Evolutionary conservation across 208 protist genomes (phyloP).

Genomic region (Acanthamoeba castellanii): DNA sequence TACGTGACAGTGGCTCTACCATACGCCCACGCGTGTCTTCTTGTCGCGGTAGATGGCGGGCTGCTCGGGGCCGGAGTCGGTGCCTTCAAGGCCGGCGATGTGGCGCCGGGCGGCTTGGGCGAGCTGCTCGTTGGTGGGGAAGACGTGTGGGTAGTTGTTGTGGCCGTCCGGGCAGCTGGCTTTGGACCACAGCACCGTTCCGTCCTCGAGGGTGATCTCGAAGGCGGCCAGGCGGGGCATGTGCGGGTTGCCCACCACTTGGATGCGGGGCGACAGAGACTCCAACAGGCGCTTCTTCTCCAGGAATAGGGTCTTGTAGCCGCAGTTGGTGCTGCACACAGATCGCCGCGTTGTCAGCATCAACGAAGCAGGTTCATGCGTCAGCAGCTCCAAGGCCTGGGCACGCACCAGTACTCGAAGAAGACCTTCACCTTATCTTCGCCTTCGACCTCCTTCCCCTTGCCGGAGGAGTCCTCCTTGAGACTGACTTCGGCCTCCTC

Average conservation of each 20-base stretch:
- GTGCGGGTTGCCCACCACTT: slow-evolving; percentile 53
- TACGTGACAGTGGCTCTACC: neutral
- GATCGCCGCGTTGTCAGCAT: neutral
- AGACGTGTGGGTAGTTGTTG: slow-evolving; percentile 68
- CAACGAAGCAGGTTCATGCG: neutral
- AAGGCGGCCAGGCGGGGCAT: slow-evolving; percentile 64
- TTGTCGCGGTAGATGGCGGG: slow-evolving; percentile 22
- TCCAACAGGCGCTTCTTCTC: slow-evolving; percentile 58
- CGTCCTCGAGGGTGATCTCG: slow-evolving; percentile 56
- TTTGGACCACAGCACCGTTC: slow-evolving; percentile 58
- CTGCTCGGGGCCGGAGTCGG: neutral
- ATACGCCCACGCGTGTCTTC: slow-evolving; percentile 3
- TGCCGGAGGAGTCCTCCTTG: neutral
- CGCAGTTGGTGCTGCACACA: slow-evolving; percentile 52
- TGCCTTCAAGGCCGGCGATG: neutral
- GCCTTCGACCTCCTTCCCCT: slow-evolving; percentile 17
- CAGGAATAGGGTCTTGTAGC: slow-evolving; percentile 68
- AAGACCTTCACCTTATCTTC: neutral
- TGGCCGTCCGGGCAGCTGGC: slow-evolving; percentile 16
- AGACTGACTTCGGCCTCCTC: neutral
- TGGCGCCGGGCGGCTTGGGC: neutral
- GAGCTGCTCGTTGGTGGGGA: slow-evolving; percentile 61
- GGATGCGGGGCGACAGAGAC: neutral
- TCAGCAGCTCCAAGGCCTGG: neutral
- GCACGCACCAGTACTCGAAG: slow-evolving; percentile 46